These are phyloP conservation scores for Eucalyptus caleyi DNA, from an alignment of 345 rosid genomes.

Conservation along the genomic window DNA sequence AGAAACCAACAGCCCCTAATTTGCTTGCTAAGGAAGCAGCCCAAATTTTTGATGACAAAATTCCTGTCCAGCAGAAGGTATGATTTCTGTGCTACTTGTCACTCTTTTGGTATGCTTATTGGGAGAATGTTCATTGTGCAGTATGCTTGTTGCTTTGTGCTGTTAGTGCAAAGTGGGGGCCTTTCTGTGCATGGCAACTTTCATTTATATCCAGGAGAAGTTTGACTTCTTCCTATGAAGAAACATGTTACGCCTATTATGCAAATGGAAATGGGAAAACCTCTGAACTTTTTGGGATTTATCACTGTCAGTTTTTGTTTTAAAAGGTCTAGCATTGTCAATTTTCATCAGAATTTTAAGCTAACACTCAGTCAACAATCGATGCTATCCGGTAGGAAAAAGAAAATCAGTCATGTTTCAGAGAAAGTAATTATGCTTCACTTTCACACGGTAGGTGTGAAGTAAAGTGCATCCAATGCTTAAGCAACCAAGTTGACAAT, in stretches of 20 bases:
- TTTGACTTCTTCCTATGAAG: background rate
- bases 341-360: background rate
- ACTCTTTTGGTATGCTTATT: background rate
- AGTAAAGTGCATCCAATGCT: background rate
- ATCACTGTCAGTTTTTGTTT: background rate
- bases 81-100: background rate
- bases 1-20: slow-evolving; percentile 38
- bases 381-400: background rate
- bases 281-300: background rate
- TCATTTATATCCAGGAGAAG: background rate
- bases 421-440: background rate
- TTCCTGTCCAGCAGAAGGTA: slow-evolving; percentile 76
- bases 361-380: background rate
- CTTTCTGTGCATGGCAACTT: background rate
- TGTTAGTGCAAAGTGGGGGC: background rate
- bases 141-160: background rate
- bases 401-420: background rate
- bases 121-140: background rate
- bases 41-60: slow-evolving; percentile 58
- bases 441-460: background rate
- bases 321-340: background rate
- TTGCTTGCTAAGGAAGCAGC: slow-evolving; percentile 74
- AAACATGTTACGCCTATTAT: background rate
- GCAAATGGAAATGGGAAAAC: background rate
- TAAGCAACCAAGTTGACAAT: background rate